Evolutionary conservation across 495 filamentous ascomycete genomes (phyloP).

Genomic region (Hypomontagnella submonticulosa): DNA sequence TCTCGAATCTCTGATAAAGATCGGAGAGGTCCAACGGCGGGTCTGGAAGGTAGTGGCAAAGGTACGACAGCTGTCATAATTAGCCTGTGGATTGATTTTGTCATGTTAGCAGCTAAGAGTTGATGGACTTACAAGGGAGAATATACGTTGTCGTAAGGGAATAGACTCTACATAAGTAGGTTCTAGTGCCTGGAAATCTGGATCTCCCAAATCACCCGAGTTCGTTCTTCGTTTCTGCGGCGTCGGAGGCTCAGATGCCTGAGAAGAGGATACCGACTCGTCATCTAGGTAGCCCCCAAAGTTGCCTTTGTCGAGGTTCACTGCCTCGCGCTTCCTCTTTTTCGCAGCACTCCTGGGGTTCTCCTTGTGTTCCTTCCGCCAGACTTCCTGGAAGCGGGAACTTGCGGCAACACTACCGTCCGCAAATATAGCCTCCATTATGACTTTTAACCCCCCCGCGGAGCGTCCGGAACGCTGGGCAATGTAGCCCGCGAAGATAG

Average conservation of each 20-base stretch:
- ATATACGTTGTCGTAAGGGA: conserved; percentile 70
- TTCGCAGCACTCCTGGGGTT: conserved; percentile 51
- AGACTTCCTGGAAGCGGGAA: conserved; percentile 60
- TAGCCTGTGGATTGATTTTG: conserved; percentile 9
- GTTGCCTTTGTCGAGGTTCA: conserved; percentile 57
- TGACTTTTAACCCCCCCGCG: conserved; percentile 50
- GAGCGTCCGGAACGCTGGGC: conserved; percentile 52
- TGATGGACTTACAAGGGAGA: conserved; percentile 52
- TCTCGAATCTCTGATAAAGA: conserved; percentile 75
- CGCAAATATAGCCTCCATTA: conserved; percentile 57
- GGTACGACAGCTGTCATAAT: conserved; percentile 39
- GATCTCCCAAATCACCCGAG: conserved; percentile 28
- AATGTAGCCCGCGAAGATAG: conserved; percentile 49
- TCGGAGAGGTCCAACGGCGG: conserved; percentile 64
- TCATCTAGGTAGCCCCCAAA: conserved; percentile 59
- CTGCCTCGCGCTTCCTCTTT: conserved; percentile 62
- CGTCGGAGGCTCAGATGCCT: conserved; percentile 49
- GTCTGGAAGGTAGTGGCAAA: conserved; percentile 45
- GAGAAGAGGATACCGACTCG: conserved; percentile 46
- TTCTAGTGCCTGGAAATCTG: conserved; percentile 40
- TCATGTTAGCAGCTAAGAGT: not conserved
- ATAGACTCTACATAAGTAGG: conserved; percentile 67
- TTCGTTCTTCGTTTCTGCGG: conserved; percentile 43
- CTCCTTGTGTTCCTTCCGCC: conserved; percentile 58
- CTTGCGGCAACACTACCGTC: conserved; percentile 51